Evolutionary conservation across 2,329 filamentous ascomycete genomes (phyloP).

Genomic region (Podosphaera fusca): DNA sequence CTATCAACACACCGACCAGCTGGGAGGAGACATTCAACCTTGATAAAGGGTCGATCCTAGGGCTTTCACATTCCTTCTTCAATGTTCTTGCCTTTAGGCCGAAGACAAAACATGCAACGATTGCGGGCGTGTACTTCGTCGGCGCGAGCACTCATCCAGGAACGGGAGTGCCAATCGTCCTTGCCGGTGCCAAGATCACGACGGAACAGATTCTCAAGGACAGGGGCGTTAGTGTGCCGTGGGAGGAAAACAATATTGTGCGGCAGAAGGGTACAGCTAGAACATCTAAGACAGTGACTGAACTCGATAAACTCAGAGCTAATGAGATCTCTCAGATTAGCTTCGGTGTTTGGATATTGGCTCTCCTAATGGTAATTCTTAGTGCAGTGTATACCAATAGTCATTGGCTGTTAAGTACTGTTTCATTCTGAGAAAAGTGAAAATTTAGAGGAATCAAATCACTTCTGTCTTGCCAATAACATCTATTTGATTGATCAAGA

Average conservation of each 20-base stretch:
- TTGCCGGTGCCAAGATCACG: slow-evolving; percentile 44
- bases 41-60: slow-evolving; percentile 51
- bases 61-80: slow-evolving; percentile 50
- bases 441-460: too few relatives aligned
- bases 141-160: slow-evolving; percentile 56
- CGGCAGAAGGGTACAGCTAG: neutral
- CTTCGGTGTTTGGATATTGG: neutral
- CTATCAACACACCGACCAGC: slow-evolving; percentile 37
- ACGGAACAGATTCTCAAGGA: slow-evolving; percentile 25
- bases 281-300: neutral
- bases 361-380: neutral
- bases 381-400: neutral
- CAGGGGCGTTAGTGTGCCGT: slow-evolving; percentile 5
- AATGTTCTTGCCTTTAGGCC: slow-evolving; percentile 47
- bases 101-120: slow-evolving; percentile 21
- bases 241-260: slow-evolving; percentile 3
- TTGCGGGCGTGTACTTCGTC: slow-evolving; percentile 41
- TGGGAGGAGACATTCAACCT: slow-evolving; percentile 52
- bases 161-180: slow-evolving; percentile 50
- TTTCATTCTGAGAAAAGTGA: too few relatives aligned
- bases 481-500: too few relatives aligned
- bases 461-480: too few relatives aligned
- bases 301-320: neutral
- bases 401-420: neutral
- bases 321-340: neutral